Base-by-base conservation (phyloP, 2,329 filamentous ascomycete genomes). In the Pseudodiploospora longispora region DNA sequence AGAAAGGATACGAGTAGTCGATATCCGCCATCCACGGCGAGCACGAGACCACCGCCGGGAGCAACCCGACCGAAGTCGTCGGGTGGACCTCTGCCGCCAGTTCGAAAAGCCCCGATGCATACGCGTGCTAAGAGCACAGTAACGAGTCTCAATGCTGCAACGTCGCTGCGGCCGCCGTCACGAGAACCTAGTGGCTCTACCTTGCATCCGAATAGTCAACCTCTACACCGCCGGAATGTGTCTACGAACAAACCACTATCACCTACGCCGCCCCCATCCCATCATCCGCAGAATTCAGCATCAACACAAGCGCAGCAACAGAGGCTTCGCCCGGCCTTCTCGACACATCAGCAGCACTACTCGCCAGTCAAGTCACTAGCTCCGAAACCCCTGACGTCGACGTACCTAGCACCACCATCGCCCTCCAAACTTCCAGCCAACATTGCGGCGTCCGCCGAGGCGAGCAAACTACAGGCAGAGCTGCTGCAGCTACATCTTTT, bases 331-430 rank as follows among this genome's bases (percentile, higher is more conserved):
- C 77, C 79, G 0, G 65, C 72, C 38, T 84, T 84, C 61, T 76
- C 70, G 39, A 82, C 75, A 1, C 71, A 78, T 34, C 80, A 85
- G 52, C 80, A 85, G 52, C 79, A 84, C 62, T 84, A 77, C 64
- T 82, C 78, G 29, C 82, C 82, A 0, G 75, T 76, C 37, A 83
- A 83, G 55, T 69, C 68, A 4, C 64, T 70, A 6, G 71, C 75
- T 1, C 77, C 81, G 0, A 85, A 85, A 48, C 78, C 80, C 5
- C 66, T 78, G n/a, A 76, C 76, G 0, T 66, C 77, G 10, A 68
- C 71, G 35, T 74, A 70, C 60, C 71, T 82, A 37, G 76, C 75
- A 12, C 76, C 79, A 1, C 74, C 79, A 0, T 77, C 78, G 3
- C 79, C 80, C 1, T 77, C 75, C 30, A 80, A 82, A 54, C 69